Evolutionary conservation across 257 asterid genomes (phyloP), one percentile per base, ranked within the genome.

Genomic region (Forsythia viridissima): DNA sequence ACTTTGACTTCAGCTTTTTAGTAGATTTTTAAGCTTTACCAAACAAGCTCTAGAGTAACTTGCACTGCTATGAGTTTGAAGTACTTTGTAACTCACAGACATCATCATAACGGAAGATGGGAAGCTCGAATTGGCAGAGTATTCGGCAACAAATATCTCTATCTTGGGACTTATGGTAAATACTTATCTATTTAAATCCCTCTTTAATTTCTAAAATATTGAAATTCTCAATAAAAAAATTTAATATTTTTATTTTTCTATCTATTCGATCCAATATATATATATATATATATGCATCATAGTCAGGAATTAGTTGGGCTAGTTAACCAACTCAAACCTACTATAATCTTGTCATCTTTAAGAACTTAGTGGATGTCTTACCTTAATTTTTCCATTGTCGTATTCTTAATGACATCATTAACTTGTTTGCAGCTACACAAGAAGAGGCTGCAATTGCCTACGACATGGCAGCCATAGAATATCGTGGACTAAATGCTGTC

Each of bases 91-190:
- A 78, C 61, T 75, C 82, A 72, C 83, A 92, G 97, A 76, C 97
- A 92, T 81, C 97, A 92, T 46, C 96, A 92, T 71, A 92, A 92
- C 70, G 96, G 97, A 81, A 89, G 94, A 91, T 92, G 97, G 96
- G 97, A 92, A 85, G 97, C 96, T 74, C 86, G 97, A 78, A 91
- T 91, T 34, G 97, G 97, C 16, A 79, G 96, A 75, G 96, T 92
- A 44, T 92, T 92, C 61, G 94, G 97, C 77, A 92, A 92, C 77
- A 92, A 91, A 61, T 92, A 92, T 72, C 96, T 92, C 24, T 92
- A 92, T 70, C 91, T 91, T 44, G 97, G 96, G 81, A 92, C 97
- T 48, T 92, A 92, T 39, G 96, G 96, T 91, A 90, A 82, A 15
- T 44, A 57, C 52, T 10, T 41, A 44, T 61, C 15, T 3, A 42